Base-by-base conservation (phyloP, 2,329 filamentous ascomycete genomes). In the Coleophoma eucalyptorum region DNA sequence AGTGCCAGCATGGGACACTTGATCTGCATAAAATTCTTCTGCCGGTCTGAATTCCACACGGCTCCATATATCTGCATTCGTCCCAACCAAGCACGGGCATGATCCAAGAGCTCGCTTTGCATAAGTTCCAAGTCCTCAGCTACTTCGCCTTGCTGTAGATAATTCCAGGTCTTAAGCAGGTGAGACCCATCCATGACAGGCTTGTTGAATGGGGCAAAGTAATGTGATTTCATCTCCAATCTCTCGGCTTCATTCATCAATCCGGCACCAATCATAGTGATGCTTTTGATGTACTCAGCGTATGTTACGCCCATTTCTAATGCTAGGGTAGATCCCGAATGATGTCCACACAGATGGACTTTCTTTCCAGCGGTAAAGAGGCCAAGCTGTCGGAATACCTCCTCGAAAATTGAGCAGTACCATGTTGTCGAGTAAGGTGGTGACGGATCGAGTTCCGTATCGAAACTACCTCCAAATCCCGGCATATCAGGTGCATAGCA, bases 111-210 rank as follows among this genome's bases (percentile, higher is more conserved):
- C 19, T 50, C 42, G n/a, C 43, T 19, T 5, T 46, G 48, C 20
- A 26, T 45, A 6, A 31, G 40, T 4, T 38, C 42, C 4, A 50
- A 16, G 18, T 50, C 34, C 3, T 50, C 48, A 18, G 41, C 48
- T 13, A 20, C 43, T 8, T 19, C 33, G 12, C 41, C 41, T 15
- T 18, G 20, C 20, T 46, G 19, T 7, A 50, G 20, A 40, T 45
- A 46, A 15, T 45, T 34, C 48, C 48, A 50, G 7, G 48, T 50
- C 19, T 45, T 45, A 3, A 46, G 18, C 32, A 50, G 15, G 20
- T 45, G 48, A 12, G 42, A 45, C 3, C 48, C 42, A 41, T 50
- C 34, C 10, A 26, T 13, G 7, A 31, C 33, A 13, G 48, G 48
- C 18, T 50, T 16, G 21, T 50, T 50, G 16, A 50, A 50, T 2